Conservation (phyloP, 768 basidiomycete genomes). For the Boletus sp. region DNA sequence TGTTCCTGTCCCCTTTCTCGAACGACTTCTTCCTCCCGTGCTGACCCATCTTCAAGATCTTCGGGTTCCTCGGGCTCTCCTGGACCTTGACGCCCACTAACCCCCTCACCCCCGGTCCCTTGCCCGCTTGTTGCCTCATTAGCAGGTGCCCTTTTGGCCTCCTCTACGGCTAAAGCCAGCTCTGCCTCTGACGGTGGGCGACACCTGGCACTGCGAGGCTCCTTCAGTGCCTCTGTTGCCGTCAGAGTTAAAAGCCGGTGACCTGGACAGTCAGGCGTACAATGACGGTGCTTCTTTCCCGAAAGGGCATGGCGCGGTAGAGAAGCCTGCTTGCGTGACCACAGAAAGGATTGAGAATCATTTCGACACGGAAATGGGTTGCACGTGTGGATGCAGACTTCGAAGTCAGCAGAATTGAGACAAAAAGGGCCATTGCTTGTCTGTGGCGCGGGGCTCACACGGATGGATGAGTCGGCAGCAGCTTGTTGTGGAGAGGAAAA, state of each 20-base stretch:
- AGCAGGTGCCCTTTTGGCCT: background rate
- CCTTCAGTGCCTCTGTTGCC: conserved; percentile 13
- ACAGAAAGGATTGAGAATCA: conserved; percentile 25
- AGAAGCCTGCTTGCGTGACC: conserved; percentile 19
- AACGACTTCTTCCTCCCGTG: conserved; percentile 1
- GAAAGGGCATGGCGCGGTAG: conserved; percentile 27
- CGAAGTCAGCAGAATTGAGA: conserved; percentile 12
- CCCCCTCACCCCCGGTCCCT: background rate
- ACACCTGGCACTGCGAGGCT: conserved; percentile 23
- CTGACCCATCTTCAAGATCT: conserved; percentile 10
- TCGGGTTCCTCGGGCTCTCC: conserved; percentile 9
- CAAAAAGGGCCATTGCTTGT: background rate
- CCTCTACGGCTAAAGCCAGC: conserved; percentile 14
- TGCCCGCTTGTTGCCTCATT: background rate
- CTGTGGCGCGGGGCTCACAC: conserved; percentile 4
- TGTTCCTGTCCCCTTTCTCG: conserved; percentile 1
- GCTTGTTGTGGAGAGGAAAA: background rate
- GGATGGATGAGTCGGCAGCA: background rate
- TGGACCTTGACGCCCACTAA: conserved; percentile 1
- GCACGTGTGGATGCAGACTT: conserved; percentile 29
- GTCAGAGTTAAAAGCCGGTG: conserved; percentile 19
- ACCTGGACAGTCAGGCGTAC: conserved; percentile 20
- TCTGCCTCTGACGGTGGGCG: conserved; percentile 22
- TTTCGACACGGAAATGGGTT: conserved; percentile 23
- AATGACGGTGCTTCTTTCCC: conserved; percentile 18